phyloP scores from a whole-genome alignment of 345 rosid genomes.

The Murraya paniculata region DNA sequence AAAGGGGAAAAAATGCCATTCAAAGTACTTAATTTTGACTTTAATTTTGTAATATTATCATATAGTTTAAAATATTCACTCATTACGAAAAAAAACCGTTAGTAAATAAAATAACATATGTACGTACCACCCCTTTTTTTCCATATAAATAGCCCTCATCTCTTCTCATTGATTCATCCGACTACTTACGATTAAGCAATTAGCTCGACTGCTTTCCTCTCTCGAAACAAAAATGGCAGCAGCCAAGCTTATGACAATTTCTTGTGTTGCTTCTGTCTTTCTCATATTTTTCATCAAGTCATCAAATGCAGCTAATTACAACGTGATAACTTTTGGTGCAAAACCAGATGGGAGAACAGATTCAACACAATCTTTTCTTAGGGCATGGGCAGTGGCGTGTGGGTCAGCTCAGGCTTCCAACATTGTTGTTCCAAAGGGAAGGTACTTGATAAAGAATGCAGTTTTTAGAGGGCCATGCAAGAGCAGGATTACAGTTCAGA shows the following conservation, averaged over 20 bases:
- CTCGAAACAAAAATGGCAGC: neutral
- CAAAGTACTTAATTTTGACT: neutral
- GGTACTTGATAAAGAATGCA: constrained; percentile 33
- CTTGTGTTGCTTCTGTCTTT: neutral
- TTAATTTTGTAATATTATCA: neutral
- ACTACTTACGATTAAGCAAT: no score
- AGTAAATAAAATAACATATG: neutral
- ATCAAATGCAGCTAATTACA: neutral
- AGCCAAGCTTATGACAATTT: neutral
- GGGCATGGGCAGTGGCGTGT: constrained; percentile 57
- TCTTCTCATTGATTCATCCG: neutral
- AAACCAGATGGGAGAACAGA: constrained; percentile 54
- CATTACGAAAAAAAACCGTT: neutral
- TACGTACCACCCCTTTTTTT: neutral
- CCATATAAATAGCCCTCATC: neutral
- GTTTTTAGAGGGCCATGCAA: constrained; percentile 61
- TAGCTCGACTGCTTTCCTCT: no score
- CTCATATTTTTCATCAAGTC: neutral
- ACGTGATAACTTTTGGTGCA: constrained; percentile 54
- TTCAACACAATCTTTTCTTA: constrained; percentile 44
- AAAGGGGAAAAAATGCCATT: neutral
- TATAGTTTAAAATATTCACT: neutral
- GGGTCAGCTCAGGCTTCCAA: constrained; percentile 29
- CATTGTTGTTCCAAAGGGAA: constrained; percentile 47
- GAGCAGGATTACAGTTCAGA: constrained; percentile 40